These are phyloP conservation scores for Coniochaeta ligniaria DNA, from an alignment of 2,329 filamentous ascomycete species.

Conservation along the genomic window DNA sequence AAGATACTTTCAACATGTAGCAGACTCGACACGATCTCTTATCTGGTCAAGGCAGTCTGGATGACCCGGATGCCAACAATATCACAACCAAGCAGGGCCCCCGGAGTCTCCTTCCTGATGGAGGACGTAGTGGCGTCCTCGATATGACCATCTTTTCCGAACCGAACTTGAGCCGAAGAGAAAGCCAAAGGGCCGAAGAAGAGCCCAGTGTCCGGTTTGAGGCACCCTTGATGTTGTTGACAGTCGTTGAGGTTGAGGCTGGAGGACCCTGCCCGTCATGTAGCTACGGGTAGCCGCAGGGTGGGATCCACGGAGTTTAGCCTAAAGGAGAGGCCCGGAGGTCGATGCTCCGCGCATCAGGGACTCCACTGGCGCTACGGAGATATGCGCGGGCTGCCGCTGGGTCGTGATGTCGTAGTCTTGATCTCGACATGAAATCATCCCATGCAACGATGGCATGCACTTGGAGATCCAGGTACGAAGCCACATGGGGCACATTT, in stretches of 20 bases:
- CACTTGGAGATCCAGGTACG: too few relatives aligned
- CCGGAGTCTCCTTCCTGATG: not conserved
- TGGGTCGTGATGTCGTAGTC: not conserved
- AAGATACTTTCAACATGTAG: not conserved
- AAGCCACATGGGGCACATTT: too few relatives aligned
- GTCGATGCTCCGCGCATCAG: not conserved
- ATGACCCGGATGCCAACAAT: not conserved
- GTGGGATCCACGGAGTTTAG: constrained; percentile 1
- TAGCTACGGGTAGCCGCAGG: not conserved
- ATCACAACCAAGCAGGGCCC: not conserved
- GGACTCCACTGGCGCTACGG: not conserved
- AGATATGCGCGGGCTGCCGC: not conserved
- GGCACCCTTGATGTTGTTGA: not conserved
- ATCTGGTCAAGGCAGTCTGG: not conserved
- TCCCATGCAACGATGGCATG: not conserved
- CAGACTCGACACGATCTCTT: not conserved
- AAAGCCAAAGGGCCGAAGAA: not conserved
- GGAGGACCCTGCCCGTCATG: not conserved
- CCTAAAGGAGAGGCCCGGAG: constrained; percentile 2
- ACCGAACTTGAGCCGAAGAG: not conserved
- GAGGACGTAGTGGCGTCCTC: not conserved
- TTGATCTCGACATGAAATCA: not conserved
- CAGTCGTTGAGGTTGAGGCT: not conserved
- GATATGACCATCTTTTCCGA: not conserved
- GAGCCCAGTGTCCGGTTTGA: not conserved